phyloP scores from a whole-genome alignment of 2,329 filamentous ascomycete genomes.

The Amauroascus verrucosus region DNA sequence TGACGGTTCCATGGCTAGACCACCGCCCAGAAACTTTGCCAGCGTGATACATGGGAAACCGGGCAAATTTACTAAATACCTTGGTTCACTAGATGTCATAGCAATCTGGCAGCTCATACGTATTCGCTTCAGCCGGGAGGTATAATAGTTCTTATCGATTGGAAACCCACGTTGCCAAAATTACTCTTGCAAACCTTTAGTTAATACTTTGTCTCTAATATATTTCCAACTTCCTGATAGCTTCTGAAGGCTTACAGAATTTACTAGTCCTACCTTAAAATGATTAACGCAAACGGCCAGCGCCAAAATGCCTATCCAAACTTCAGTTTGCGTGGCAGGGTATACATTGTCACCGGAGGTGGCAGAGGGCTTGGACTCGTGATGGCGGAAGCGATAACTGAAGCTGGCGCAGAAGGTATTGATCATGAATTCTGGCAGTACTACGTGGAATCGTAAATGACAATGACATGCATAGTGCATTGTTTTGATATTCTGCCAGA shows the following conservation, averaged over 20 bases:
- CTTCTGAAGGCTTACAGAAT: background rate
- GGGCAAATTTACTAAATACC: background rate
- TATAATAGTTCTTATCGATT: no score
- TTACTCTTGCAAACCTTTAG: no score
- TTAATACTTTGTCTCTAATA: no score
- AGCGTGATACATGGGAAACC: background rate
- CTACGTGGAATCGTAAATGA: background rate
- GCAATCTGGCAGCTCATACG: background rate
- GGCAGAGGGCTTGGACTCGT: conserved; percentile 36
- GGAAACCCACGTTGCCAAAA: no score
- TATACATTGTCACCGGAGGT: conserved; percentile 37
- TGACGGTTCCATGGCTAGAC: background rate
- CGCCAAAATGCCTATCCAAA: conserved; percentile 34
- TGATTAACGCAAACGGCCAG: background rate
- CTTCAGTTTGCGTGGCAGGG: conserved; percentile 34
- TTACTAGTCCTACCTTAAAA: background rate
- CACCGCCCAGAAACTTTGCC: background rate
- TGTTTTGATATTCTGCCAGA: conserved; percentile 38
- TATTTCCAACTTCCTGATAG: background rate
- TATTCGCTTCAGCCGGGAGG: background rate
- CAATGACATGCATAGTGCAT: conserved; percentile 31
- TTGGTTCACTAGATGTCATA: conserved; percentile 5
- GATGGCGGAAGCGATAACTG: conserved; percentile 39
- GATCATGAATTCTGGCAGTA: background rate
- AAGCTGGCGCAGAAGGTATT: conserved; percentile 40